Evolutionary conservation across 768 basidiomycete species (phyloP).

Genomic region (Tephrocybe sp.): DNA sequence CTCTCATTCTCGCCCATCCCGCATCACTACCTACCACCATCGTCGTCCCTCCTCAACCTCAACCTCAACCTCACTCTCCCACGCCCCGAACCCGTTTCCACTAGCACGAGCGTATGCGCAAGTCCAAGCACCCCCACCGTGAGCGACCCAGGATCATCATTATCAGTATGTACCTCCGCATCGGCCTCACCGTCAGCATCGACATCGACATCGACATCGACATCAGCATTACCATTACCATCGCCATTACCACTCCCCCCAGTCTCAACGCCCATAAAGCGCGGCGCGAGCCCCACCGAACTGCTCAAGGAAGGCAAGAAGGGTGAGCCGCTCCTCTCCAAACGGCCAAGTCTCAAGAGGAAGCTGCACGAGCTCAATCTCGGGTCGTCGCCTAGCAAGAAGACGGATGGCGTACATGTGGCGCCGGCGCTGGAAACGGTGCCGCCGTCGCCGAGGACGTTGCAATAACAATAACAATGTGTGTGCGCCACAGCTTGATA

Average conservation of each 20-base stretch:
- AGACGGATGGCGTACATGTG: neutral
- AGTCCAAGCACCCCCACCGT: too few species aligned
- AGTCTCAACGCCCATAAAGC: conserved; percentile 38
- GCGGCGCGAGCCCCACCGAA: conserved; percentile 72
- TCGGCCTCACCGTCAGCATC: too few species aligned
- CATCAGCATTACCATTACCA: too few species aligned
- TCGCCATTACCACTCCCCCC: too few species aligned
- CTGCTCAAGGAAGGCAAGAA: conserved; percentile 56
- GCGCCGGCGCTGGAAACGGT: conserved; percentile 2
- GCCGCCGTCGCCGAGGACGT: conserved; percentile 9
- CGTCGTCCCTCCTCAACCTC: neutral
- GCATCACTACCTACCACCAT: conserved; percentile 2
- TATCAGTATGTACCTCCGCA: too few species aligned
- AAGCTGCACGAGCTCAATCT: conserved; percentile 18
- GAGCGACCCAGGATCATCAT: too few species aligned
- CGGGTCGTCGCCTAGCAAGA: neutral
- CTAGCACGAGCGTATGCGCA: too few species aligned
- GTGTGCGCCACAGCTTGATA: too few species aligned
- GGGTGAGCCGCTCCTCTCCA: conserved; percentile 54
- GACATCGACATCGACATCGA: too few species aligned
- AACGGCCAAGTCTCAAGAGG: conserved; percentile 66
- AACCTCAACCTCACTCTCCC: neutral
- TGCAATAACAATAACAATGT: conserved; percentile 9
- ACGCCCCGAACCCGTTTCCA: too few species aligned
- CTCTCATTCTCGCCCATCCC: conserved; percentile 3